Evolutionary conservation across 768 basidiomycete species (phyloP).

Genomic region (Mycena galericulata): DNA sequence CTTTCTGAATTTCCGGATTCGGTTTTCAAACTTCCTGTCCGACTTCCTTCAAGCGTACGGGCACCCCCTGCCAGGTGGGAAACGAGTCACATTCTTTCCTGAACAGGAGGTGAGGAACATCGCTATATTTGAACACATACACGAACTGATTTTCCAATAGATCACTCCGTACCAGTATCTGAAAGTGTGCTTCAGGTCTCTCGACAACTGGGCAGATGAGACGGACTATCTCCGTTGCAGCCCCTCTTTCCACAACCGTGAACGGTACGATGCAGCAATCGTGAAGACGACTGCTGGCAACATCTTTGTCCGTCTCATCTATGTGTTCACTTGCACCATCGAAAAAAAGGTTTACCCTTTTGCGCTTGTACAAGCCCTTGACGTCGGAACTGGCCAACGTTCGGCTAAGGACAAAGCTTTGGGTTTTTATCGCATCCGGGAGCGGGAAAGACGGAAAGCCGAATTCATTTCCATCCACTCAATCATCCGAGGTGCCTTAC

Average conservation of each 20-base stretch:
- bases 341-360: slow-evolving; percentile 17
- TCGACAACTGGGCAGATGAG: slow-evolving; percentile 24
- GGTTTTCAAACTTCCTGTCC: not conserved
- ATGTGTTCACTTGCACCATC: slow-evolving; percentile 36
- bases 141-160: not conserved
- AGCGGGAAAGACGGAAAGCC: not conserved
- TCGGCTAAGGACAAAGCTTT: not conserved
- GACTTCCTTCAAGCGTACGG: not conserved
- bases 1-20: not conserved
- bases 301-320: slow-evolving; percentile 35
- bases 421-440: slow-evolving; percentile 10
- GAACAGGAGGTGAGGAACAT: not conserved
- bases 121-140: no score
- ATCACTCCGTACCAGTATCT: slow-evolving; percentile 21
- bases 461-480: slow-evolving; percentile 34
- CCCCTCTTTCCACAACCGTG: slow-evolving; percentile 21
- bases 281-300: slow-evolving; percentile 17
- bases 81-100: not conserved
- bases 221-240: slow-evolving; percentile 36
- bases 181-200: slow-evolving; percentile 31
- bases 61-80: not conserved
- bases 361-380: slow-evolving; percentile 36
- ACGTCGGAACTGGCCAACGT: slow-evolving; percentile 22
- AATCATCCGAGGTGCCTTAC: not conserved
- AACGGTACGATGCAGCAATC: slow-evolving; percentile 34